phyloP scores from a whole-genome alignment of 2,329 filamentous ascomycete genomes.

The Monilinia laxa region DNA sequence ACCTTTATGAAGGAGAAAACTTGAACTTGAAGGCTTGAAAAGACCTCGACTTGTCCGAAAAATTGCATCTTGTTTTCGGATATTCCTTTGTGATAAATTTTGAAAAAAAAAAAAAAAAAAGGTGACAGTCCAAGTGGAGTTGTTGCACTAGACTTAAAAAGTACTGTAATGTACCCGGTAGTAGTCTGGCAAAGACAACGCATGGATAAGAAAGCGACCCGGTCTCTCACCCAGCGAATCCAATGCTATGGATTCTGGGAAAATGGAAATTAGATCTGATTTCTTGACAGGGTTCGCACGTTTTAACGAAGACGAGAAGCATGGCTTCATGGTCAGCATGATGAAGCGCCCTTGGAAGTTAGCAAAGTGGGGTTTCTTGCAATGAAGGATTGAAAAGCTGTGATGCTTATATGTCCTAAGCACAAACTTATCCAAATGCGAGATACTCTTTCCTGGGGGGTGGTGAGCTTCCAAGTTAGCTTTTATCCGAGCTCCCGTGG shows the following conservation, averaged over 20 bases:
- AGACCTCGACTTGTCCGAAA: background rate
- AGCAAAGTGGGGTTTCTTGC: constrained; percentile 9
- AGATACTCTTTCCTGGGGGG: constrained; percentile 8
- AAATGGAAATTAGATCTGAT: constrained; percentile 32
- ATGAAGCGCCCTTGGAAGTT: constrained; percentile 16
- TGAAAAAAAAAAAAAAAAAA: background rate
- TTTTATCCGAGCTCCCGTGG: constrained; percentile 11
- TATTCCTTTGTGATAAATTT: constrained; percentile 5
- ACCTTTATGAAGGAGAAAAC: background rate
- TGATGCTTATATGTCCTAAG: constrained; percentile 21
- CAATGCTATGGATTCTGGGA: constrained; percentile 29
- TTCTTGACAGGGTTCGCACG: constrained; percentile 29
- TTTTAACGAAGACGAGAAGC: constrained; percentile 21
- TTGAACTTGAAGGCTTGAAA: background rate
- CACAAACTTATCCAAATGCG: constrained; percentile 23
- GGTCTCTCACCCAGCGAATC: constrained; percentile 23
- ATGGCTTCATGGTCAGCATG: background rate
- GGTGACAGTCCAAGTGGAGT: constrained; percentile 5
- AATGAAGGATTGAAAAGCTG: constrained; percentile 22
- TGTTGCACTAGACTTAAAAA: background rate
- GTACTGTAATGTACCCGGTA: constrained; percentile 17
- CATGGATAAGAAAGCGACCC: constrained; percentile 23
- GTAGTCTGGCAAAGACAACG: constrained; percentile 19
- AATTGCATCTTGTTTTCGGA: background rate
- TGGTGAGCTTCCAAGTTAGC: constrained; percentile 2